A percentile compares a stretch with the other conserved stretches of the same genome.
These are phyloP conservation scores for Firmiana major DNA, from an alignment of 345 rosid species.

Conservation along the genomic window DNA sequence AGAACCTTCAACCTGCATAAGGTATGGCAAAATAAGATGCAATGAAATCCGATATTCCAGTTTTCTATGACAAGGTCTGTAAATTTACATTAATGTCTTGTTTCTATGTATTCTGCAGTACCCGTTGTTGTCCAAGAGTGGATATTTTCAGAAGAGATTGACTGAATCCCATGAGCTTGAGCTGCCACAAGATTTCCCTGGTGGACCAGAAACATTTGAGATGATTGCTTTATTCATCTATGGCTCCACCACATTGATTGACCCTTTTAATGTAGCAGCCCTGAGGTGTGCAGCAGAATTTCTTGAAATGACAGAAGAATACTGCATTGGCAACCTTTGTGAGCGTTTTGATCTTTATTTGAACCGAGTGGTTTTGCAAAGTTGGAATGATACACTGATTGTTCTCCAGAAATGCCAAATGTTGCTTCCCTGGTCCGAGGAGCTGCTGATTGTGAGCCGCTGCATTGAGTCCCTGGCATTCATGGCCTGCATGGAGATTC, in stretches of 20 bases:
- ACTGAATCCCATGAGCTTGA: slow-evolving; percentile 43
- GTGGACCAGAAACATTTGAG: slow-evolving; percentile 76
- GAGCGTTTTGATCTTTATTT: slow-evolving; percentile 67
- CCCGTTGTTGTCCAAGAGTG: slow-evolving; percentile 59
- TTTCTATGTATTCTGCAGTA: slow-evolving; percentile 36
- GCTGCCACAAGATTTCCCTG: slow-evolving; percentile 62
- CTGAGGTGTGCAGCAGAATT: slow-evolving; percentile 73
- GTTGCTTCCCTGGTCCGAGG: slow-evolving; percentile 54
- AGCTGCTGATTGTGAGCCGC: slow-evolving; percentile 67
- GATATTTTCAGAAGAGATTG: slow-evolving; percentile 58
- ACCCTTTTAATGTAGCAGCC: slow-evolving; percentile 68
- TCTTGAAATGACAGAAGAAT: slow-evolving; percentile 69
- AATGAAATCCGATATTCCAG: background rate
- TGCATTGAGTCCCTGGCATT: slow-evolving; percentile 80
- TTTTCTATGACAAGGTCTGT: no score
- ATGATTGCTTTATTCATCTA: slow-evolving; percentile 58
- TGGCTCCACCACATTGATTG: slow-evolving; percentile 58
- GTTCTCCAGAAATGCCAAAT: slow-evolving; percentile 62
- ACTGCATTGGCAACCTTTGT: slow-evolving; percentile 55
- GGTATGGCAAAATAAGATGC: slow-evolving; percentile 25
- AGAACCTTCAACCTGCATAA: slow-evolving; percentile 56
- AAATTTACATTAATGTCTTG: background rate
- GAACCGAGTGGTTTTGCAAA: slow-evolving; percentile 77
- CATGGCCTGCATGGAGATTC: slow-evolving; percentile 90
- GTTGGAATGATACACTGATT: slow-evolving; percentile 69